Percentiles rank a stretch among this genome's conserved stretches.
phyloP scores from a whole-genome alignment of 257 asterid genomes.

The Fraxinus quadrangulata region DNA sequence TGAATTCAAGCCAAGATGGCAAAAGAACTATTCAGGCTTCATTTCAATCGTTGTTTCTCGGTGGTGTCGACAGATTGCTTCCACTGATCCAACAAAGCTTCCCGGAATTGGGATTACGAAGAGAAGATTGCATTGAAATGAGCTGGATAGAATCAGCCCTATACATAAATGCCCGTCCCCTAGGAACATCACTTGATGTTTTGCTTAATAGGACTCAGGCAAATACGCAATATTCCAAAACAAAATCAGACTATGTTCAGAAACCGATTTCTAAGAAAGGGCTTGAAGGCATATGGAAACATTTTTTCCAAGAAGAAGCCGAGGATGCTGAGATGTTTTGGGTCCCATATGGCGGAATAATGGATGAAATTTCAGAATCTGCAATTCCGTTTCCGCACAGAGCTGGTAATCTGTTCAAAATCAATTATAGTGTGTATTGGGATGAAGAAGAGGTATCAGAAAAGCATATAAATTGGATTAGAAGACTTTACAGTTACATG shows the following conservation, averaged over 20 bases:
- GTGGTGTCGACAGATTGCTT: slow-evolving; percentile 32
- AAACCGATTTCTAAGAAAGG: slow-evolving; percentile 35
- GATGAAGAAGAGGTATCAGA: slow-evolving; percentile 18
- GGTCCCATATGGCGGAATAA: slow-evolving; percentile 39
- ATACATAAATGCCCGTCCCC: slow-evolving; percentile 6
- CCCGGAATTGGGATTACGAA: slow-evolving; percentile 38
- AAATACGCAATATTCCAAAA: slow-evolving; percentile 19
- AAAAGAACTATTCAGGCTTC: slow-evolving; percentile 22
- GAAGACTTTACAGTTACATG: slow-evolving; percentile 35
- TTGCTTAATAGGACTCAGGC: slow-evolving; percentile 30
- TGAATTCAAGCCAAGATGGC: slow-evolving; percentile 23
- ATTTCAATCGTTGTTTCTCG: slow-evolving; percentile 31
- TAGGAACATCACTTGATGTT: slow-evolving; percentile 13
- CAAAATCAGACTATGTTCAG: slow-evolving; percentile 40
- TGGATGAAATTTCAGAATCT: slow-evolving; percentile 35
- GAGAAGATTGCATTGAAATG: slow-evolving; percentile 37
- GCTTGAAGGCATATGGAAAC: slow-evolving; percentile 33
- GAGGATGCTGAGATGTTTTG: slow-evolving; percentile 6
- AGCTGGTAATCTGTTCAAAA: slow-evolving; percentile 31
- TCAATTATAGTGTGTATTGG: slow-evolving; percentile 34
- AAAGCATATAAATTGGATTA: slow-evolving; percentile 30
- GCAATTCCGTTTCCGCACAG: slow-evolving; percentile 41
- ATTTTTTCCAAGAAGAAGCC: slow-evolving; percentile 28
- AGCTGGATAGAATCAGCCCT: slow-evolving; percentile 35
- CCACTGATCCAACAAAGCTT: slow-evolving; percentile 20